Base-by-base conservation (phyloP, 78 protist species). In the Speleostelium caveatum region DNA sequence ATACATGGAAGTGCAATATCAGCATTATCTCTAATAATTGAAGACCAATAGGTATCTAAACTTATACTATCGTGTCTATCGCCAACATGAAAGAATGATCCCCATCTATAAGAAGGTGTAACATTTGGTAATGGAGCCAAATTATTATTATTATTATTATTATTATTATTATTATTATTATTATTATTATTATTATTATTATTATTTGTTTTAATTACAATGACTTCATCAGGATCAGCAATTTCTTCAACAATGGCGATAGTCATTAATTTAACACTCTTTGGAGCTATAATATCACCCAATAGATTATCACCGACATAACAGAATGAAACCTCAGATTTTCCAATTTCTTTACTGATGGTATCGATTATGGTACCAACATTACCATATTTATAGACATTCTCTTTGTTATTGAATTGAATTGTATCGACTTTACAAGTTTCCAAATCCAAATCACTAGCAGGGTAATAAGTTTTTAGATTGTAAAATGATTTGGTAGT, bases 241-340 rank as follows among this genome's bases (percentile, higher is more conserved):
- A 83, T 41, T 30, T 83, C 91, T 30, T 83, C 91, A 59, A 83
- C 51, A 51, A 83, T 71, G 8, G 79, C 91, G 59, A 83, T 73
- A 2, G 91, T 83, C 79, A 83, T 69, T 67, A 61, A 69, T 32
- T 83, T 69, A 30, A 76, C 86, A 59, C 69, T 55, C 58, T 83
- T 83, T 39, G 91, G 91, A 21, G 72, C 69, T 10, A 65, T 66
- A 22, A 83, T 67, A 69, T 83, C 91, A 32, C 79, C 69, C 2
- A 83, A 59, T 8, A 83, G 6, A 83, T 83, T 73, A 69, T 83
- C 91, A 71, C 91, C 91, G 39, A 83, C 91, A 42, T 69, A 83
- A 71, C 91, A 83, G 39, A 83, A 83, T 59, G 79, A 69, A n/a
- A 83, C 51, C 7, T 75, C 69, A 30, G 36, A 10, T 59, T 83